Percentiles rank a stretch among this genome's conserved stretches.
These are phyloP conservation scores for Gnomoniopsis smithogilvyi DNA, from an alignment of 2,329 filamentous ascomycete species.

Conservation along the genomic window DNA sequence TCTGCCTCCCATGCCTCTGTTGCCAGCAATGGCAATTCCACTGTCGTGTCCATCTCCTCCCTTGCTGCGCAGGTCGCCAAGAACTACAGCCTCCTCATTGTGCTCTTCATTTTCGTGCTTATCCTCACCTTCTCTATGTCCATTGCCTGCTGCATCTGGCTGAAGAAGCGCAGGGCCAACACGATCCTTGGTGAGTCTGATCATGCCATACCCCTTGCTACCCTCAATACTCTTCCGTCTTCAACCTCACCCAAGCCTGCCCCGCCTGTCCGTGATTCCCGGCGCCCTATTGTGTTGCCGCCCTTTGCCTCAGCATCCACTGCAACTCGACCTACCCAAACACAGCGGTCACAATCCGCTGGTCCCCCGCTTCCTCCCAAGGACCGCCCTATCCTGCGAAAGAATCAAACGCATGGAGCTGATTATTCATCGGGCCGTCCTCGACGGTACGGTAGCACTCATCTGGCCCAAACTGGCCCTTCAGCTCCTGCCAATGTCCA, in stretches of 20 bases:
- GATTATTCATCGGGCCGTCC: neutral
- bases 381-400: neutral
- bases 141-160: neutral
- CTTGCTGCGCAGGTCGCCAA: neutral
- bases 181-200: neutral
- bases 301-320: too few species aligned
- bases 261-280: too few species aligned
- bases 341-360: too few species aligned
- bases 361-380: neutral
- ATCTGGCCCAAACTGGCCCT: neutral
- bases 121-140: neutral
- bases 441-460: neutral
- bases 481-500: neutral
- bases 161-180: neutral
- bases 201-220: neutral
- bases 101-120: neutral
- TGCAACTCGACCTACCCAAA: too few species aligned
- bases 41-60: neutral
- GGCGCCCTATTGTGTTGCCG: too few species aligned
- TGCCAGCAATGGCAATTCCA: neutral
- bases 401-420: neutral
- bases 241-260: neutral
- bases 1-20: neutral
- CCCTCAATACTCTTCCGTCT: neutral
- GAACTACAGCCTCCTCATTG: neutral